A percentile compares a stretch with the other conserved stretches of the same genome.
phyloP scores from a whole-genome alignment of 164 flowering plant species.

The Macadamia integrifolia region DNA sequence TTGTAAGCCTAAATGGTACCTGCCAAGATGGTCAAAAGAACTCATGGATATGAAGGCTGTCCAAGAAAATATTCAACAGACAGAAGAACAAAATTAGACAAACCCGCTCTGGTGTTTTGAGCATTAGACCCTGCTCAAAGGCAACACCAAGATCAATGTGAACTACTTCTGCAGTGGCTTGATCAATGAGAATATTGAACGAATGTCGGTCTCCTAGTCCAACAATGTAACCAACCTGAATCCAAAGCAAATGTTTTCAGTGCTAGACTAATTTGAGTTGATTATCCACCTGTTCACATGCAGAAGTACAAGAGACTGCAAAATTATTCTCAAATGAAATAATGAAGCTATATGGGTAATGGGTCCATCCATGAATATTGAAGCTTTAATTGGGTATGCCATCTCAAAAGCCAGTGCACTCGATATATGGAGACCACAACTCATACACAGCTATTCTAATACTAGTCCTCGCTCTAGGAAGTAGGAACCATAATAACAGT shows the following conservation, averaged over 20 bases:
- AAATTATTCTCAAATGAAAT: too few relatives aligned
- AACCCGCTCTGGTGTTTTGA: conserved; percentile 98
- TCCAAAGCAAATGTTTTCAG: neutral
- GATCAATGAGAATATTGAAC: conserved; percentile 90
- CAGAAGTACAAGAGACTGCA: neutral
- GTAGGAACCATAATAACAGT: too few relatives aligned
- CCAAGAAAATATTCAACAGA: neutral
- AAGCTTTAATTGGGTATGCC: neutral
- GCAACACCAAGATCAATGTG: conserved; percentile 99
- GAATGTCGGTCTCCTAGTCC: conserved; percentile 99
- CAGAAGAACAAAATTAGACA: conserved; percentile 14
- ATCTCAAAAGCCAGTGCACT: neutral
- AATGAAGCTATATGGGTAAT: neutral
- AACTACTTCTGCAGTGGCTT: conserved; percentile 94
- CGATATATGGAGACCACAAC: neutral
- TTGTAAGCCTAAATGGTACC: conserved; percentile 98
- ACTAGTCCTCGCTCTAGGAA: too few relatives aligned
- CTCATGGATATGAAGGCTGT: neutral
- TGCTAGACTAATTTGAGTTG: neutral
- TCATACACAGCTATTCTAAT: too few relatives aligned
- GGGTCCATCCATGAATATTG: neutral
- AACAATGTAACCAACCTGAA: conserved; percentile 96
- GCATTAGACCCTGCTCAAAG: conserved; percentile 98
- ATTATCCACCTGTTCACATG: neutral
- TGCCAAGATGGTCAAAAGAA: conserved; percentile 19